Evolutionary conservation across 805 yeast species (phyloP).

Genomic region (Lachancea thermotolerans): DNA sequence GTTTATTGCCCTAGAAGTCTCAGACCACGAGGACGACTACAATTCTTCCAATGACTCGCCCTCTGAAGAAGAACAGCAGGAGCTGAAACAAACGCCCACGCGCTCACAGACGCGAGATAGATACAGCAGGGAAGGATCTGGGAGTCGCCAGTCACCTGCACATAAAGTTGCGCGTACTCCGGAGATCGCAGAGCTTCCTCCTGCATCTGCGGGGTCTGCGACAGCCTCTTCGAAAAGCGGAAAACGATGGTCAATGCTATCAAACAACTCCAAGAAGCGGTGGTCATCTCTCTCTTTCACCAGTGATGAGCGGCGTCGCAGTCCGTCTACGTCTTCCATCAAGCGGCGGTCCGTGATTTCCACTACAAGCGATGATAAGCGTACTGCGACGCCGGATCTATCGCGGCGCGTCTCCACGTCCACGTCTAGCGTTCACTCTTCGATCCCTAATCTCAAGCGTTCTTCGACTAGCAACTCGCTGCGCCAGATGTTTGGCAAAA

Average conservation of each 20-base stretch:
- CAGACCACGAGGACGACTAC: slow-evolving; percentile 27
- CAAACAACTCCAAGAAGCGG: slow-evolving; percentile 28
- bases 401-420: background rate
- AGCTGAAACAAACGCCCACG: background rate
- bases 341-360: slow-evolving; percentile 2
- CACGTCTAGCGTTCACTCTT: slow-evolving; percentile 9
- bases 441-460: slow-evolving; percentile 15
- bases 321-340: background rate
- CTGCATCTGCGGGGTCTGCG: no score
- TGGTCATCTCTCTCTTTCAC: slow-evolving; percentile 26
- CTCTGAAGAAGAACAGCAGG: background rate
- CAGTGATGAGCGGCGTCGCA: slow-evolving; percentile 9
- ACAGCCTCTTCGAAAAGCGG: background rate
- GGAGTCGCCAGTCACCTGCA: background rate
- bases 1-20: slow-evolving; percentile 29
- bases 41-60: slow-evolving; percentile 11
- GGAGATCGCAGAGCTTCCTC: no score
- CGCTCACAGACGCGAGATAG: background rate
- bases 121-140: background rate
- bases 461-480: slow-evolving; percentile 30
- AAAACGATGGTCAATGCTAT: slow-evolving; percentile 28
- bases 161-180: no score
- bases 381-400: background rate
- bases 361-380: slow-evolving; percentile 5
- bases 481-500: slow-evolving; percentile 27